phyloP scores from a whole-genome alignment of 371 early-diverging fungal species.

The Synchytrium microbalum region DNA sequence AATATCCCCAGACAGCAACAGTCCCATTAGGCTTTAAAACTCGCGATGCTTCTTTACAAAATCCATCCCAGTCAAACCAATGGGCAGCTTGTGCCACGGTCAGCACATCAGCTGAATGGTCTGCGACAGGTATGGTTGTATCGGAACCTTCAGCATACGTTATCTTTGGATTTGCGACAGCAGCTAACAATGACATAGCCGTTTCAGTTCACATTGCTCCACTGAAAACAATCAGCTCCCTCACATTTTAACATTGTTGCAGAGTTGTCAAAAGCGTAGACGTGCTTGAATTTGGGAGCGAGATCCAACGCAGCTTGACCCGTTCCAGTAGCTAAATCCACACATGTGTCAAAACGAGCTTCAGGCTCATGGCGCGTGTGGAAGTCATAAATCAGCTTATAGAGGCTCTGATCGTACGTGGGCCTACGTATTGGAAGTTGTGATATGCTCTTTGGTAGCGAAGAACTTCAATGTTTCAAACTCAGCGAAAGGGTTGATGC shows the following conservation, averaged over 20 bases:
- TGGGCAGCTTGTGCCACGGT: background rate
- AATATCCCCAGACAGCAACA: background rate
- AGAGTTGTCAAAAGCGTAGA: background rate
- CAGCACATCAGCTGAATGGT: background rate
- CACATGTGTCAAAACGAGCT: background rate
- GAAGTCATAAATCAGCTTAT: background rate
- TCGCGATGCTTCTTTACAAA: background rate
- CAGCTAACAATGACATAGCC: background rate
- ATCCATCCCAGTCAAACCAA: background rate
- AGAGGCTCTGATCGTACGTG: background rate
- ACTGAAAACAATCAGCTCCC: too few species aligned
- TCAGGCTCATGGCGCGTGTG: background rate
- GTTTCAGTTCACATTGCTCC: too few species aligned
- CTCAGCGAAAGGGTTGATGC: too few species aligned
- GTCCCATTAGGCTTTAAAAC: background rate
- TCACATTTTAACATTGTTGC: background rate
- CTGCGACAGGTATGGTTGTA: background rate
- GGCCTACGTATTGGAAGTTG: too few species aligned
- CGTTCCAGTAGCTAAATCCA: background rate
- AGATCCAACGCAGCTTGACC: background rate
- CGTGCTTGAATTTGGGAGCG: background rate
- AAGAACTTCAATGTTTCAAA: too few species aligned
- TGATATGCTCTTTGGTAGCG: too few species aligned
- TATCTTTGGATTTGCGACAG: background rate
- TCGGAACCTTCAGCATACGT: background rate